Conservation (phyloP, 2,329 filamentous ascomycete genomes). For the Didymella keratinophila region DNA sequence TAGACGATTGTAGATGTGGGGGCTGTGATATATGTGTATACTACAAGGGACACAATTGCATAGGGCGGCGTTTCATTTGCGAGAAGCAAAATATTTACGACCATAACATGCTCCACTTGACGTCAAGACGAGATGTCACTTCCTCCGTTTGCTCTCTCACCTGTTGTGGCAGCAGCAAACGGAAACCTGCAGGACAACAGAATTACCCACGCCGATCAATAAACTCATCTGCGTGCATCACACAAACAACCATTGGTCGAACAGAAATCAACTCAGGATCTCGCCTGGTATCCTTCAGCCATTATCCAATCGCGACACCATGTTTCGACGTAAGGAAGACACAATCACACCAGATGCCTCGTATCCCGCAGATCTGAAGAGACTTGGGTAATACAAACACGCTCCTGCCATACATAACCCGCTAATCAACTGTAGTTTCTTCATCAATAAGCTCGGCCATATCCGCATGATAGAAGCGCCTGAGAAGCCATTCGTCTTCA, state of each 20-base stretch:
- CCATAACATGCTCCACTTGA: conserved; percentile 8
- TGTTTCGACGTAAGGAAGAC: conserved; percentile 78
- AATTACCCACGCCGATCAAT: neutral
- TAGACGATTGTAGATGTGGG: conserved; percentile 55
- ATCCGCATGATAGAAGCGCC: conserved; percentile 74
- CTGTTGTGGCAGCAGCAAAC: conserved; percentile 24
- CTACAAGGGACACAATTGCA: conserved; percentile 30
- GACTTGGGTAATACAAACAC: conserved; percentile 70
- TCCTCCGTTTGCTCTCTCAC: conserved; percentile 28
- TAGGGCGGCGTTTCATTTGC: conserved; percentile 41
- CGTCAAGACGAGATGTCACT: conserved; percentile 18
- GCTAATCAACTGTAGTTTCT: conserved; percentile 66
- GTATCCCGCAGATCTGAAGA: conserved; percentile 70
- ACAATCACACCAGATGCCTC: conserved; percentile 71
- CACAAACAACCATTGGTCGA: neutral
- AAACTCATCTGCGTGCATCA: neutral
- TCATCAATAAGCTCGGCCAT: conserved; percentile 77
- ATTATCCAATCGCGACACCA: conserved; percentile 47
- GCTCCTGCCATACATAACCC: neutral
- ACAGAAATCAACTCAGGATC: neutral
- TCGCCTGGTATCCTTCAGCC: neutral
- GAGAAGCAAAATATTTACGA: conserved; percentile 1
- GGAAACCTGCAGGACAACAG: conserved; percentile 1
- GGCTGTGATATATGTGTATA: conserved; percentile 38
- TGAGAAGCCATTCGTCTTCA: conserved; percentile 76